phyloP scores from a whole-genome alignment of 768 basidiomycete genomes.

The Tulasnella sp. region DNA sequence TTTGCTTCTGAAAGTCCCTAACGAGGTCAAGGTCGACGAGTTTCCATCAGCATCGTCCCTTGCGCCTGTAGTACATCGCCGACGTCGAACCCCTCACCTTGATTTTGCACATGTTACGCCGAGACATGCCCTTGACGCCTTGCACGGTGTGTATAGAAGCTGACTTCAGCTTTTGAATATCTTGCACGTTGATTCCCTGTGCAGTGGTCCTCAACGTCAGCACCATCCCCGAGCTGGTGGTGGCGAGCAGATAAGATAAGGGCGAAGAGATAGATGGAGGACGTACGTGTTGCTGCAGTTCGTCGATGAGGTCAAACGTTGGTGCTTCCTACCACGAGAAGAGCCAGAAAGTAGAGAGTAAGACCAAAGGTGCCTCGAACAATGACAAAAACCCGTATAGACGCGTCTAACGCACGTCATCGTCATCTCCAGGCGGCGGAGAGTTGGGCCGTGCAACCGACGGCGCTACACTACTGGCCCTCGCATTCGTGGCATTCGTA shows the following conservation, averaged over 20 bases:
- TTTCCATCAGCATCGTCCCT: not conserved
- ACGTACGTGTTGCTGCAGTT: conserved; percentile 68
- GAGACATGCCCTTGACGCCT: conserved; percentile 84
- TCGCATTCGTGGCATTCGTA: not conserved
- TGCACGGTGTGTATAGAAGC: conserved; percentile 77
- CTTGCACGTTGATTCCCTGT: conserved; percentile 91
- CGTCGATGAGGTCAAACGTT: conserved; percentile 72
- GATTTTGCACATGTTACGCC: conserved; percentile 83
- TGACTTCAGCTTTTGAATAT: conserved; percentile 87
- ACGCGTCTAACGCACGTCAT: conserved; percentile 24
- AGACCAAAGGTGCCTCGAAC: too few species aligned
- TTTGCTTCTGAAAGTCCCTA: conserved; percentile 96
- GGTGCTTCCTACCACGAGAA: conserved; percentile 31
- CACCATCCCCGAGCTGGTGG: not conserved
- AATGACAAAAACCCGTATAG: not conserved
- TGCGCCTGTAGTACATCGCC: not conserved
- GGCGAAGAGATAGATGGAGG: not conserved
- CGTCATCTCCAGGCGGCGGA: conserved; percentile 30
- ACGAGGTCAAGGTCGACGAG: not conserved
- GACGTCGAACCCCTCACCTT: conserved; percentile 43
- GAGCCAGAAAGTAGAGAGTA: not conserved
- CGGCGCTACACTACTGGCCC: conserved; percentile 1
- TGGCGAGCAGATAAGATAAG: conserved; percentile 11
- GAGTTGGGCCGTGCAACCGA: not conserved
- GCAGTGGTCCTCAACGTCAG: not conserved